Evolutionary conservation across 306 rosid species (phyloP).

Genomic region (Trifolium subterraneum): DNA sequence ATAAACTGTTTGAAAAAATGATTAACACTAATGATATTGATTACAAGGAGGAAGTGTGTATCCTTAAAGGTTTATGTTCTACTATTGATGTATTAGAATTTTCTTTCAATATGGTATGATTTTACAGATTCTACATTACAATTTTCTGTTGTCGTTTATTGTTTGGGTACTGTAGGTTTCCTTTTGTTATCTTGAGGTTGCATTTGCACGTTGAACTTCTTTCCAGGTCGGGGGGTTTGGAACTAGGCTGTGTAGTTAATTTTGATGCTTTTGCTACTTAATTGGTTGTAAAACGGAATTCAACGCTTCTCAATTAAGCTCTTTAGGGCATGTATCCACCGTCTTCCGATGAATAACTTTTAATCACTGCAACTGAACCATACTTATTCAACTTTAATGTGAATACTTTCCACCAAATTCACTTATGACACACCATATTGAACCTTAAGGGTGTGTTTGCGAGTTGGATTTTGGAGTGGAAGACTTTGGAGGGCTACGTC

Average conservation of each 20-base stretch:
- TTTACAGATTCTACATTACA: conserved; percentile 16
- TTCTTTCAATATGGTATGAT: conserved; percentile 21
- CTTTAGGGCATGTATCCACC: conserved; percentile 22
- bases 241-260: conserved; percentile 28
- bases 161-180: neutral
- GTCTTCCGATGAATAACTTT: conserved; percentile 4
- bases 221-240: conserved; percentile 1
- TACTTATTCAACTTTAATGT: conserved; percentile 3
- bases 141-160: conserved; percentile 10
- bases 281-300: conserved; percentile 2
- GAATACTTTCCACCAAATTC: conserved; percentile 28
- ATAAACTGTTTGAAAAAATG: conserved; percentile 27
- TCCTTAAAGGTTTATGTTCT: conserved; percentile 26
- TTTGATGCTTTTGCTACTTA: conserved; percentile 29
- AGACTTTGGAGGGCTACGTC: too few relatives aligned
- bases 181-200: conserved; percentile 13
- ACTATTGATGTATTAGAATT: conserved; percentile 1
- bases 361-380: conserved; percentile 9
- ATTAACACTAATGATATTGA: neutral
- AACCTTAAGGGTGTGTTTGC: neutral
- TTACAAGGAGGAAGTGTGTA: conserved; percentile 6
- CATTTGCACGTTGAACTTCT: conserved; percentile 28
- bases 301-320: conserved; percentile 6
- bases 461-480: too few relatives aligned
- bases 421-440: conserved; percentile 4